These are phyloP conservation scores for Dactylonectria macrodidyma DNA, from an alignment of 2,329 filamentous ascomycete genomes.

Conservation along the genomic window DNA sequence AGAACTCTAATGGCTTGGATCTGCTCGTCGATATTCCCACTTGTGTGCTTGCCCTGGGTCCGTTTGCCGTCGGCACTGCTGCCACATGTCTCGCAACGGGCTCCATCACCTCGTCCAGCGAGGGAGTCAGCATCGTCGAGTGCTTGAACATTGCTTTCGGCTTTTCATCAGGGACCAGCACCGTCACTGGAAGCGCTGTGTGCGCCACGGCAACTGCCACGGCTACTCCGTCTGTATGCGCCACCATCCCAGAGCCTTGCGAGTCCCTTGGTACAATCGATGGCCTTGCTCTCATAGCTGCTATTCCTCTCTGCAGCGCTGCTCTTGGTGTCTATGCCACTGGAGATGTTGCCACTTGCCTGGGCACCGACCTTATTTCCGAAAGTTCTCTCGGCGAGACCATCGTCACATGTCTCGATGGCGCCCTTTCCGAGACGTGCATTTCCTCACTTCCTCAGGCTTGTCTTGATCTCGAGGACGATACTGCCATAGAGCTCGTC, in stretches of 20 bases:
- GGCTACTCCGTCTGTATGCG: conserved; percentile 19
- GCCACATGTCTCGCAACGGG: conserved; percentile 27
- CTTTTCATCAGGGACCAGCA: conserved; percentile 13
- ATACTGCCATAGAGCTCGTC: background rate
- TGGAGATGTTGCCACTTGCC: conserved; percentile 19
- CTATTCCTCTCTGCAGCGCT: conserved; percentile 28
- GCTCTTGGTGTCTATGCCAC: conserved; percentile 31
- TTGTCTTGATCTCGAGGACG: conserved; percentile 19
- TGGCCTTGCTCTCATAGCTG: conserved; percentile 26
- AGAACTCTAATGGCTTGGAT: background rate
- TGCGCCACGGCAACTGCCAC: conserved; percentile 10
- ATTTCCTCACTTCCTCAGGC: conserved; percentile 24
- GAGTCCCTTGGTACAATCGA: conserved; percentile 10
- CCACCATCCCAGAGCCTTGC: conserved; percentile 31
- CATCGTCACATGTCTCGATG: conserved; percentile 24
- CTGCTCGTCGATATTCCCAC: conserved; percentile 15
- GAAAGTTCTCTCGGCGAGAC: conserved; percentile 1
- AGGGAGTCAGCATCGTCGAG: background rate
- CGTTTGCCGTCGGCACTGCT: conserved; percentile 27
- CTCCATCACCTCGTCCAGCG: background rate
- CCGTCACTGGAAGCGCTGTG: background rate
- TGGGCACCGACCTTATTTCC: conserved; percentile 14
- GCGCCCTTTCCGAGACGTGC: conserved; percentile 20
- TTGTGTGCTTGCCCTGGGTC: conserved; percentile 29
- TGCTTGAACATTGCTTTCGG: conserved; percentile 23